Percentiles rank a stretch among this genome's conserved stretches.
phyloP scores from a whole-genome alignment of 345 rosid species.

The Linum tenue region DNA sequence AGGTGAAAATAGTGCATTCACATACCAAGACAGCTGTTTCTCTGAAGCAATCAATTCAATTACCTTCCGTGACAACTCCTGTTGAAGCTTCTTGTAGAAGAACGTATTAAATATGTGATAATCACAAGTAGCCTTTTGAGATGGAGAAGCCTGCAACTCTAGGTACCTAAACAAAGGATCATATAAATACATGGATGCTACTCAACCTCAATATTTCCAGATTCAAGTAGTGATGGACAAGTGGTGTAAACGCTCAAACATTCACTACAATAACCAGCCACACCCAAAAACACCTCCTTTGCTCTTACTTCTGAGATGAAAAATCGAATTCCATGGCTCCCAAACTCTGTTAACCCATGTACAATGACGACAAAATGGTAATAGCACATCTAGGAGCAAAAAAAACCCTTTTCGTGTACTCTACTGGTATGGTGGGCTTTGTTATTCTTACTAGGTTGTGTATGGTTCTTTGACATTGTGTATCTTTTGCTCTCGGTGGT shows the following conservation, averaged over 20 bases:
- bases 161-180: slow-evolving; percentile 45
- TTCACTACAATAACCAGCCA: background rate
- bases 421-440: too few species aligned
- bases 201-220: too few species aligned
- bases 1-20: slow-evolving; percentile 8
- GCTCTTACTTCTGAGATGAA: too few species aligned
- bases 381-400: too few species aligned
- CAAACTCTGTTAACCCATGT: background rate
- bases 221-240: too few species aligned
- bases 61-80: slow-evolving; percentile 67
- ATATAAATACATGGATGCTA: too few species aligned
- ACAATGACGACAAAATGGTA: slow-evolving; percentile 58
- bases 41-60: slow-evolving; percentile 1
- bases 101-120: slow-evolving; percentile 77
- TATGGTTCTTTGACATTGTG: slow-evolving; percentile 43
- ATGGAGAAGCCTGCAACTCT: slow-evolving; percentile 42
- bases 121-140: slow-evolving; percentile 36
- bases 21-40: background rate
- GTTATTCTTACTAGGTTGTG: too few species aligned
- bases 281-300: background rate
- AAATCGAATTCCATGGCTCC: background rate
- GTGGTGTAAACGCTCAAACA: too few species aligned
- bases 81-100: slow-evolving; percentile 77
- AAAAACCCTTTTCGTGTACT: too few species aligned
- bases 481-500: too few species aligned